Conservation (phyloP, 306 rosid species). For the Quercus bicolor region DNA sequence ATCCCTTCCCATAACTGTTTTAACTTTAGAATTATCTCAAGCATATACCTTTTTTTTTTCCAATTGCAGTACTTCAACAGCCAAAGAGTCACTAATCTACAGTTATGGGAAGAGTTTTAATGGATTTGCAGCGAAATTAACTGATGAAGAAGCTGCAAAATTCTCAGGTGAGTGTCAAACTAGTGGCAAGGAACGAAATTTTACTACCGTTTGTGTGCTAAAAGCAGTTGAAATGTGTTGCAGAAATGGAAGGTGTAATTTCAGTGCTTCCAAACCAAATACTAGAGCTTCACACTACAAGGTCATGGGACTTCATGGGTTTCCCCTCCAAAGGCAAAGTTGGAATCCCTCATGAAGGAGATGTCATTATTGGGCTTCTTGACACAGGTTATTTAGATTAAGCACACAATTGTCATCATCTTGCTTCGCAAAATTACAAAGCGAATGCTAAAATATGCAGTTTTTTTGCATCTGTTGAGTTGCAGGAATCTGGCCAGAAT, state of each 20-base stretch:
- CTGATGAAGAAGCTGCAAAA: slow-evolving; percentile 31
- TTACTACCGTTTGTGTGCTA: too few species aligned
- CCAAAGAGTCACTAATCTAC: slow-evolving; percentile 31
- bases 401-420: background rate
- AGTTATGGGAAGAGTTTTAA: slow-evolving; percentile 38
- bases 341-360: slow-evolving; percentile 5
- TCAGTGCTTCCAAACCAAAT: too few species aligned
- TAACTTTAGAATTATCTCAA: background rate
- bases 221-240: too few species aligned
- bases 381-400: slow-evolving; percentile 19
- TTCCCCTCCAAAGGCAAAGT: background rate
- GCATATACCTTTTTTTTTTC: background rate
- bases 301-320: too few species aligned
- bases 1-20: too few species aligned
- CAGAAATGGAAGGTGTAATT: too few species aligned
- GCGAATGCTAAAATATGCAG: too few species aligned
- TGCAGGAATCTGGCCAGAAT: slow-evolving; percentile 43
- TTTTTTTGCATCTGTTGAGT: background rate
- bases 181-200: too few species aligned
- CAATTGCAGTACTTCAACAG: slow-evolving; percentile 17
- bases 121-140: slow-evolving; percentile 34
- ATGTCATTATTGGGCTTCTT: slow-evolving; percentile 29
- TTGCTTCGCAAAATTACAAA: background rate
- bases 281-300: too few species aligned
- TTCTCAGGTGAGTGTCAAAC: too few species aligned